These are phyloP conservation scores for Apiotrichum akiyoshidainum DNA, from an alignment of 1,284 basidiomycete species.

Conservation along the genomic window DNA sequence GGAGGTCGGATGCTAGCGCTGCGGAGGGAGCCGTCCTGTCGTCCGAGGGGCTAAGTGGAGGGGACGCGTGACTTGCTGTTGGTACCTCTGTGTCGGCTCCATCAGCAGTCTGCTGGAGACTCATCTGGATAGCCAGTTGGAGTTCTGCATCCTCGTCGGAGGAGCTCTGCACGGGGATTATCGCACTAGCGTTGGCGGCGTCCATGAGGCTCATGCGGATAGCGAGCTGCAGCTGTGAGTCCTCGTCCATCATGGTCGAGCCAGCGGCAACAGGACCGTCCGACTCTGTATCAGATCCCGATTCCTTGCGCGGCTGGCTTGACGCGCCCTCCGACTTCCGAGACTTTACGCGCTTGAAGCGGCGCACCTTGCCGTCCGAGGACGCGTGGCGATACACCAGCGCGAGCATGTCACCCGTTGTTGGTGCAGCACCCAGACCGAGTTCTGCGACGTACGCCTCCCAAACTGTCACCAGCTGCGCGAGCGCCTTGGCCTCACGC, in stretches of 20 bases:
- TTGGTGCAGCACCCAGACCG: slow-evolving; percentile 29
- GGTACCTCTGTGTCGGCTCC: too few relatives aligned
- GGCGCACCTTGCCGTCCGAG: neutral
- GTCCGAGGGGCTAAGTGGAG: too few relatives aligned
- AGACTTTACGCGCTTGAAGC: slow-evolving; percentile 21
- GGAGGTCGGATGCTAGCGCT: neutral
- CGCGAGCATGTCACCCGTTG: slow-evolving; percentile 42
- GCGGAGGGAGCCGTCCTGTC: too few relatives aligned
- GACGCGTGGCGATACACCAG: slow-evolving; percentile 49
- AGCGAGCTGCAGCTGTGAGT: slow-evolving; percentile 28
- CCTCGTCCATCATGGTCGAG: slow-evolving; percentile 14
- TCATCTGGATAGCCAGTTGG: neutral
- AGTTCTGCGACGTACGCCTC: slow-evolving; percentile 36
- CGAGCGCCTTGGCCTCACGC: slow-evolving; percentile 30
- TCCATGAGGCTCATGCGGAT: slow-evolving; percentile 24
- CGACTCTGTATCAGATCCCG: neutral
- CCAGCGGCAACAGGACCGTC: neutral
- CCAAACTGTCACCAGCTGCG: slow-evolving; percentile 41
- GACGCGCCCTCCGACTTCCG: slow-evolving; percentile 16
- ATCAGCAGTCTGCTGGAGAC: neutral
- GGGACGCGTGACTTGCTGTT: too few relatives aligned
- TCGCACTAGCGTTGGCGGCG: too few relatives aligned
- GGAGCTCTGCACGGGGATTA: too few relatives aligned
- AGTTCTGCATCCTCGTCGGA: neutral
- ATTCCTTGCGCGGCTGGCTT: slow-evolving; percentile 1